These are phyloP conservation scores for Colletotrichum sansevieriae DNA, from an alignment of 2,329 filamentous ascomycete genomes.

Conservation along the genomic window DNA sequence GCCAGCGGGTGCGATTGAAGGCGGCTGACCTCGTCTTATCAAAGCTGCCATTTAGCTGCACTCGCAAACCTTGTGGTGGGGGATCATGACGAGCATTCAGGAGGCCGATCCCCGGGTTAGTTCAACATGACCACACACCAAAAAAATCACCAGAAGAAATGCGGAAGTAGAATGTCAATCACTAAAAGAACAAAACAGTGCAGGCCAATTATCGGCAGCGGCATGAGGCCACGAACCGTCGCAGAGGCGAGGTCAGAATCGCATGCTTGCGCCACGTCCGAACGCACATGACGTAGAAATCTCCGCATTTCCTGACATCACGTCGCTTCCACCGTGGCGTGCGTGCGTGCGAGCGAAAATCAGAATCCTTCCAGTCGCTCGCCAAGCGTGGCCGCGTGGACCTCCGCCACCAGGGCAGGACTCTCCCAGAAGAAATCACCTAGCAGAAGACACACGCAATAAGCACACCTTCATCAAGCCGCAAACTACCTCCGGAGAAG, in stretches of 20 bases:
- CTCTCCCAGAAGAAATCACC: not conserved
- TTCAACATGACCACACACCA: conserved; percentile 22
- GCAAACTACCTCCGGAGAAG: not conserved
- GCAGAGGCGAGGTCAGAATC: conserved; percentile 1
- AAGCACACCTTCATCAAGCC: not conserved
- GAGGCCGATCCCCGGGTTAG: conserved; percentile 12
- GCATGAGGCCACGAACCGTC: conserved; percentile 2
- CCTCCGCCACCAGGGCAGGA: conserved; percentile 21
- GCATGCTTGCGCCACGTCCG: conserved; percentile 17
- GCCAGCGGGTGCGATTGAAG: not conserved
- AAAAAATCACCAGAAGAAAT: conserved; percentile 3
- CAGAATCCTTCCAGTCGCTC: not conserved
- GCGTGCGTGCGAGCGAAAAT: conserved; percentile 28
- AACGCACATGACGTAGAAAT: conserved; percentile 31
- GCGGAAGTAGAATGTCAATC: not conserved
- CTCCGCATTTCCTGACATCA: conserved; percentile 29
- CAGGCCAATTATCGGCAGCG: conserved; percentile 3
- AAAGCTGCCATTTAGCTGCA: not conserved
- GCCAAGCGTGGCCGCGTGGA: conserved; percentile 34
- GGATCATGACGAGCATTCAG: not conserved
- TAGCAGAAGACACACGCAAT: not conserved
- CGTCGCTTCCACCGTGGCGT: conserved; percentile 17
- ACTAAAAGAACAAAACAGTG: not conserved
- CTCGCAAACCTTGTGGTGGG: not conserved
- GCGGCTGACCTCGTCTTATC: not conserved